These are phyloP conservation scores for Umbelopsis sp. DNA, from an alignment of 192 early-diverging fungal genomes.

Conservation along the genomic window DNA sequence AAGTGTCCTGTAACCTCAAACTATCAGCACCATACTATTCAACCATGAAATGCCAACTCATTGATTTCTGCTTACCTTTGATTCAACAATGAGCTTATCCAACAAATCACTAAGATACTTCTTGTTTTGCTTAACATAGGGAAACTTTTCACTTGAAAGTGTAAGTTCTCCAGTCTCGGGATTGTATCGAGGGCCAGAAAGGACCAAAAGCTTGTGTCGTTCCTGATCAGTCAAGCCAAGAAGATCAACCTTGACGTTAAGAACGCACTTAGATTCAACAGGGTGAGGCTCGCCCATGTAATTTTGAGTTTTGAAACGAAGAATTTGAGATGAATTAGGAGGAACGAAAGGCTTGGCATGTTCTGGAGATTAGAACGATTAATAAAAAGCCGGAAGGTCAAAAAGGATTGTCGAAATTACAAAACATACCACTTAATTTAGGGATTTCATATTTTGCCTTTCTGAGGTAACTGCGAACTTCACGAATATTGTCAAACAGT, in stretches of 20 bases:
- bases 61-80: conserved; percentile 43
- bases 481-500: conserved; percentile 46
- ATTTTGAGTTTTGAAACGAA: conserved; percentile 51
- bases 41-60: not conserved
- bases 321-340: conserved; percentile 45
- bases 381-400: not conserved
- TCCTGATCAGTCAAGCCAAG: conserved; percentile 47
- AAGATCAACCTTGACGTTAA: conserved; percentile 50
- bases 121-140: conserved; percentile 56
- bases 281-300: conserved; percentile 58
- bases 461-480: conserved; percentile 58
- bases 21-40: not conserved
- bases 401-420: not conserved
- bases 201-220: conserved; percentile 61
- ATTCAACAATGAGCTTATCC: conserved; percentile 54
- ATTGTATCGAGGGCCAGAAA: conserved; percentile 63
- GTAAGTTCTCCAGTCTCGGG: conserved; percentile 56
- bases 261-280: conserved; percentile 50
- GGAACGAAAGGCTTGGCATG: conserved; percentile 57
- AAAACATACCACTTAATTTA: conserved; percentile 53
- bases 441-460: conserved; percentile 60
- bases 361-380: conserved; percentile 29
- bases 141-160: conserved; percentile 58
- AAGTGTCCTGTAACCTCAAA: conserved; percentile 34
- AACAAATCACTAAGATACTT: conserved; percentile 57